Base-by-base conservation (phyloP, 1,139 yeast species). In the Debaryomycetaceae sp. region DNA sequence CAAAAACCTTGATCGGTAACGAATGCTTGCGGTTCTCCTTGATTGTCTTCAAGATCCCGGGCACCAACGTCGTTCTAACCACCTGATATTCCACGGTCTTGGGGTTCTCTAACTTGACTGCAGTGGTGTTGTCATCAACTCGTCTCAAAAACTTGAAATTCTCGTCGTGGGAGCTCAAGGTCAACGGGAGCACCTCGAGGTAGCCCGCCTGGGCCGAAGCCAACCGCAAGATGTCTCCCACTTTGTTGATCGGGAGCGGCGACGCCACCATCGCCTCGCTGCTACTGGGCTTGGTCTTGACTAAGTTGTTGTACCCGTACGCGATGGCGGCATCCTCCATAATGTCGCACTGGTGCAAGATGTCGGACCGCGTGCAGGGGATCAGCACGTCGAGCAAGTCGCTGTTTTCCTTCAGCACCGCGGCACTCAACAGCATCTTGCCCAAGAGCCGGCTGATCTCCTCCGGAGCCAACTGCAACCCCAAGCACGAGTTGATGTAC, bases 311-410 rank as follows among this genome's bases (percentile, higher is more conserved):
- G 70, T 82, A 93, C 37, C 98, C 99, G 55, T 88, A 93, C 21
- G 88, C 95, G 53, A 93, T 83, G 32, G 96, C 98, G 29, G 89
- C 96, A 58, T 93, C 99, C 61, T 93, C 99, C 95, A 93, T 84
- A 45, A 93, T 83, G 61, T 93, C 99, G 71, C 98, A 91, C 58
- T 88, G 95, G 60, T 93, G 99, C 51, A 93, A 73, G 41, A 93
- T 76, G 59, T 93, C 99, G 7, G 97, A 80, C 65, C 99, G 81
- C 28, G 98, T 91, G 47, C 86, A 80, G 44, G 99, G 98, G 39
- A 91, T 75, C 28, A 64, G 56, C 34, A 91, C 95, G 35, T 82
- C 79, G 35, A 89, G 53, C 25, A 74, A 44, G 42, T 78, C 71
- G 14, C 65, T 47, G 42, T 77, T 72, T 4, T 56, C 49, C 4